Conservation (phyloP, 805 yeast genomes). For the Ogataea populi-albae region DNA sequence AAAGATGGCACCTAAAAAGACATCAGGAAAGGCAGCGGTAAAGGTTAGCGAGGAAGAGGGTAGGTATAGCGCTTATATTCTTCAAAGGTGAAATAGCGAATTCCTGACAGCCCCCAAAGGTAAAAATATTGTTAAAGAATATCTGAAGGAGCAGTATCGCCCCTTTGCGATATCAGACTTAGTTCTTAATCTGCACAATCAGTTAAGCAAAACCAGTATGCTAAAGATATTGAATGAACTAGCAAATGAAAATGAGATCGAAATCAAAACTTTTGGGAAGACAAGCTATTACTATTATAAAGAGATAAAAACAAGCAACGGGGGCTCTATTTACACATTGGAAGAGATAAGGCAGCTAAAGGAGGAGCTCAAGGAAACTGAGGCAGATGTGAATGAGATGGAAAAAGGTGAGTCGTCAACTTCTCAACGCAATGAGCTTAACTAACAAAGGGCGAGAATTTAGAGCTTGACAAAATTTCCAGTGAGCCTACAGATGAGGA, state of each 20-base stretch:
- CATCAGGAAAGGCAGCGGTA: no score
- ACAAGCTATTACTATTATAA: slow-evolving; percentile 40
- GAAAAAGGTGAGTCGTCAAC: no score
- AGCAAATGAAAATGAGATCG: slow-evolving; percentile 32
- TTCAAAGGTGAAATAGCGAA: no score
- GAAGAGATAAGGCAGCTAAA: not conserved
- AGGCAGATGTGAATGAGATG: not conserved
- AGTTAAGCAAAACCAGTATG: slow-evolving; percentile 20
- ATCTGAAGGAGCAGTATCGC: slow-evolving; percentile 42
- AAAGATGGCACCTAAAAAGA: no score
- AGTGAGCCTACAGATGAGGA: not conserved
- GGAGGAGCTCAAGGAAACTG: not conserved
- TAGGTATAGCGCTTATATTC: no score
- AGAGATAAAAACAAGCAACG: slow-evolving; percentile 20
- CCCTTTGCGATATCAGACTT: slow-evolving; percentile 50
- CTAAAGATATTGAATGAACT: slow-evolving; percentile 37
- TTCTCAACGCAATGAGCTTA: no score
- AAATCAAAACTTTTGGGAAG: slow-evolving; percentile 44
- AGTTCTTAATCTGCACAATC: slow-evolving; percentile 41
- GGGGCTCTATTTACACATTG: slow-evolving; percentile 6
- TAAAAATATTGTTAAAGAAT: slow-evolving; percentile 21
- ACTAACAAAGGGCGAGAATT: no score
- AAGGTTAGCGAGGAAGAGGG: no score
- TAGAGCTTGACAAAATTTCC: not conserved
- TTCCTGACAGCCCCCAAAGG: no score